Evolutionary conservation across 2,329 filamentous ascomycete species (phyloP).

Genomic region (Arthrobotrys pseudoclavata): DNA sequence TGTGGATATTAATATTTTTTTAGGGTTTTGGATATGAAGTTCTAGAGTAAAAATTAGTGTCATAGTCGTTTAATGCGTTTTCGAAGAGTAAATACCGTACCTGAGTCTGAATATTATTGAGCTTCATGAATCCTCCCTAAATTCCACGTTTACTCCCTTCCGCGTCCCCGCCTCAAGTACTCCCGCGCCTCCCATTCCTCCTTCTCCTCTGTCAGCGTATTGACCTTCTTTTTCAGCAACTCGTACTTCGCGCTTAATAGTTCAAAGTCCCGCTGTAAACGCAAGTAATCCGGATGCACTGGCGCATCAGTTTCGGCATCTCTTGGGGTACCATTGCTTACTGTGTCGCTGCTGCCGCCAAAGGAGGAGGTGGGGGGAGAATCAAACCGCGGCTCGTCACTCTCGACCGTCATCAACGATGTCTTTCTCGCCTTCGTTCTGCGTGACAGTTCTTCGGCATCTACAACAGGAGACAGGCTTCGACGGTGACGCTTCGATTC

Average conservation of each 20-base stretch:
- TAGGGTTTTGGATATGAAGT: conserved; percentile 24
- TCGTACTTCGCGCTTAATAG: conserved; percentile 54
- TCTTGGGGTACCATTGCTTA: conserved; percentile 21
- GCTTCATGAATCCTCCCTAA: conserved; percentile 21
- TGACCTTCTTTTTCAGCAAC: conserved; percentile 44
- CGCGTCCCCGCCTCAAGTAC: conserved; percentile 35
- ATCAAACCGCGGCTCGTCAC: conserved; percentile 28
- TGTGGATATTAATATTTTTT: conserved; percentile 42
- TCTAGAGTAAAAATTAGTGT: conserved; percentile 30
- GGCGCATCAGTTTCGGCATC: conserved; percentile 32
- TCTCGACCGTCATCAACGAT: conserved; percentile 19
- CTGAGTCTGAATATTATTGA: conserved; percentile 35
- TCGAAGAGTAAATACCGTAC: conserved; percentile 10
- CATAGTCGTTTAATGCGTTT: background rate
- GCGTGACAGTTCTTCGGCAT: conserved; percentile 37
- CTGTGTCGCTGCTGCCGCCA: conserved; percentile 20
- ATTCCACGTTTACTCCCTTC: conserved; percentile 18
- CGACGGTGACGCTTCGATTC: conserved; percentile 56
- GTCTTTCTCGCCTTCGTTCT: conserved; percentile 32
- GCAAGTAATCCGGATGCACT: conserved; percentile 53
- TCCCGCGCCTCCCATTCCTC: conserved; percentile 56
- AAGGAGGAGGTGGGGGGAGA: conserved; percentile 34
- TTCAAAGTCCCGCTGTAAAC: conserved; percentile 52
- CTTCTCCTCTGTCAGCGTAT: conserved; percentile 54
- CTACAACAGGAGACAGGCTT: conserved; percentile 32